phyloP scores from a whole-genome alignment of 2,329 filamentous ascomycete species.

The Dactylellina drechsleri region DNA sequence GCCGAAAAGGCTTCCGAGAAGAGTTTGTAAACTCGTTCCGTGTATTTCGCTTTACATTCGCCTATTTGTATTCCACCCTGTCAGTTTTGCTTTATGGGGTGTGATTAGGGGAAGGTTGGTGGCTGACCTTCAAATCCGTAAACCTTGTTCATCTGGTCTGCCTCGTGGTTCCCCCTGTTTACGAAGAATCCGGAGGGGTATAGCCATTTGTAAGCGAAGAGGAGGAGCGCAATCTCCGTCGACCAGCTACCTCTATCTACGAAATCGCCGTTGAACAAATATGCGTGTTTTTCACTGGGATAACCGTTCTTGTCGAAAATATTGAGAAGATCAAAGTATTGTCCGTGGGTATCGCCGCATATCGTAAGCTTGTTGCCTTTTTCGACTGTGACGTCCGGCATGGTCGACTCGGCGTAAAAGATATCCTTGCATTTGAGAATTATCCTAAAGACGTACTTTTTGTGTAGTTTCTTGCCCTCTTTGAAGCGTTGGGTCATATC shows the following conservation, averaged over 20 bases:
- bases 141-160: constrained; percentile 98
- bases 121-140: constrained; percentile 82
- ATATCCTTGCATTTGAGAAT: constrained; percentile 88
- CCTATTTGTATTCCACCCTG: constrained; percentile 64
- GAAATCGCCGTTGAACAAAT: constrained; percentile 98
- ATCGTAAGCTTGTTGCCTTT: constrained; percentile 85
- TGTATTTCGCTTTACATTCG: constrained; percentile 98
- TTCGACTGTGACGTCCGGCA: constrained; percentile 90
- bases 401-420: constrained; percentile 90
- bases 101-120: neutral
- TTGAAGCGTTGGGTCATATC: constrained; percentile 98
- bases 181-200: constrained; percentile 88
- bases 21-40: constrained; percentile 91
- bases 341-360: constrained; percentile 96
- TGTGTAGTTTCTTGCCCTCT: constrained; percentile 91
- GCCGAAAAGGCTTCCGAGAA: constrained; percentile 99
- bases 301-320: constrained; percentile 91
- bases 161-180: constrained; percentile 98
- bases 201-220: constrained; percentile 98
- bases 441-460: constrained; percentile 98
- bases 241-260: constrained; percentile 98
- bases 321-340: constrained; percentile 97
- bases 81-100: neutral
- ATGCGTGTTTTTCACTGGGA: constrained; percentile 86
- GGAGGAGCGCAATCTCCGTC: constrained; percentile 89